These are phyloP conservation scores for Metarhizium humberi DNA, from an alignment of 2,329 filamentous ascomycete genomes.

Conservation along the genomic window DNA sequence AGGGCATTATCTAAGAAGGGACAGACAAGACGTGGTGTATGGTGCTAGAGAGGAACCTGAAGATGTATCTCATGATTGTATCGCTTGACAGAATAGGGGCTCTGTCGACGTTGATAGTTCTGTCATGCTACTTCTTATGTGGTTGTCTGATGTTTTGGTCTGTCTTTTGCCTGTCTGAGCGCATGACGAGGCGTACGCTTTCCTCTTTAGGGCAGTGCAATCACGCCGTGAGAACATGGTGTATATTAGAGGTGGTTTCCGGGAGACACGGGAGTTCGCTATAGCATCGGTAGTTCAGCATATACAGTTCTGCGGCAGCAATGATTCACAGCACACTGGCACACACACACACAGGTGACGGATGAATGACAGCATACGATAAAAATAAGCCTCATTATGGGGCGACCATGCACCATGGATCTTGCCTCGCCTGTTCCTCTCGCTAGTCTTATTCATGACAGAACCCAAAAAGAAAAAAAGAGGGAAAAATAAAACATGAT, in stretches of 20 bases:
- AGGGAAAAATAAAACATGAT: not conserved
- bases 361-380: not conserved
- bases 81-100: not conserved
- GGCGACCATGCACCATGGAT: constrained; percentile 1
- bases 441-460: not conserved
- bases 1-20: not conserved
- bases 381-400: not conserved
- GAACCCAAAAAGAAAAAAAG: not conserved
- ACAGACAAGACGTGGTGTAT: not conserved
- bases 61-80: not conserved
- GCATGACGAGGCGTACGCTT: not conserved
- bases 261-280: not conserved
- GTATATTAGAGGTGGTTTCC: not conserved
- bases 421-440: not conserved
- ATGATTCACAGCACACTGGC: not conserved
- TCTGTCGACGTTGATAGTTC: not conserved
- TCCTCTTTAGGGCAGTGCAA: too few species aligned
- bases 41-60: not conserved
- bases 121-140: not conserved
- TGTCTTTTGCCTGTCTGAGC: not conserved
- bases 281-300: not conserved
- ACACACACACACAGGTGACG: not conserved
- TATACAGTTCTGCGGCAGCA: not conserved
- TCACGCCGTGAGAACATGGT: too few species aligned
- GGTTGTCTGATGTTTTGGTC: not conserved